These are phyloP conservation scores for Diaporthe ampelina DNA, from an alignment of 2,329 filamentous ascomycete genomes.

Conservation along the genomic window DNA sequence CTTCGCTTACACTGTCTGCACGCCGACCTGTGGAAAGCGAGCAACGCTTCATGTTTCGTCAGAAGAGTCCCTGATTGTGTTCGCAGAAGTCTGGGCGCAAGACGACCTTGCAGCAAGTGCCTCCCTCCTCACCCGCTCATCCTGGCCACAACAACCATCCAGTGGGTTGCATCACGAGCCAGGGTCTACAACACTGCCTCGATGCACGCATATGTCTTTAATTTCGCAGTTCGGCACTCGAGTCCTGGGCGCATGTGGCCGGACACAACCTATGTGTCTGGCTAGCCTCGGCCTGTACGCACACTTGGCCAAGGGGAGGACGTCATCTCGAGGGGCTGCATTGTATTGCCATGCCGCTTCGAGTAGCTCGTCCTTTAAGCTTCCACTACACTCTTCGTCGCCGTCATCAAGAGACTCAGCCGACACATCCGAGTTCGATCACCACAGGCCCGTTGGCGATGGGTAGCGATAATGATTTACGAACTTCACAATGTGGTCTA, in stretches of 20 bases:
- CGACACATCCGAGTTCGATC: slow-evolving; percentile 2
- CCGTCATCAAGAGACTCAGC: neutral
- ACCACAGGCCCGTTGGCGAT: neutral
- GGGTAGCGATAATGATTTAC: neutral
- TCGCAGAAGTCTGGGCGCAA: neutral
- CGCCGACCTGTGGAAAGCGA: slow-evolving; percentile 1
- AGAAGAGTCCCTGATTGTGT: neutral
- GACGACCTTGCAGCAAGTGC: neutral
- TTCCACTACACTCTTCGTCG: neutral
- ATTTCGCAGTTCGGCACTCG: slow-evolving; percentile 3
- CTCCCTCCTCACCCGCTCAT: neutral
- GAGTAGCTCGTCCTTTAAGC: neutral
- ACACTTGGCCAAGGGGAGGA: neutral
- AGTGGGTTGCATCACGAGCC: neutral
- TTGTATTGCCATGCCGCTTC: neutral
- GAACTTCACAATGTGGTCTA: neutral
- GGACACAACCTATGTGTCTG: neutral
- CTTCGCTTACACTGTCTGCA: neutral
- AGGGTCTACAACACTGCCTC: slow-evolving; percentile 13
- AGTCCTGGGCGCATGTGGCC: neutral
- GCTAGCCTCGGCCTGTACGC: neutral
- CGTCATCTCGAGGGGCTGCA: neutral
- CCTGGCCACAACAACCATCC: neutral
- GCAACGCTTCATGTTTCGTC: neutral
- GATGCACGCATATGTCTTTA: slow-evolving; percentile 18